Base-by-base conservation (phyloP, 2,329 filamentous ascomycete genomes). In the Amesomyces nigricolor region DNA sequence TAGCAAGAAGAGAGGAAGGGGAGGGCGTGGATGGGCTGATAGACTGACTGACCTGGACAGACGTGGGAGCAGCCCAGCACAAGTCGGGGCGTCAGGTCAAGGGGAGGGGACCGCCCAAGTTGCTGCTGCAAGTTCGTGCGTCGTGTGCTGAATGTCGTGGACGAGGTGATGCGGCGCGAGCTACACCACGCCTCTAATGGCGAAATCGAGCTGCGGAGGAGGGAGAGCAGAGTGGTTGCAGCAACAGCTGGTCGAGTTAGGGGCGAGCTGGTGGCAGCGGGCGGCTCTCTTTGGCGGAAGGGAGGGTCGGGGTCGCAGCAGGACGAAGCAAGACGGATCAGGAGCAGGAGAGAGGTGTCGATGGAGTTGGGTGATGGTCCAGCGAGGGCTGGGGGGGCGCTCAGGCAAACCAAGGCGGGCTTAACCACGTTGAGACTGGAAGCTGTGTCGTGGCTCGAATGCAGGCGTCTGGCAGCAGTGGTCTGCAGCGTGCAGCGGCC, bases 361-460 rank as follows among this genome's bases (percentile, higher is more conserved):
- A 51, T 39, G 56, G 54, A 61, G 54, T 58, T 60, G 58, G 63
- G 58, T 35, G 56, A 58, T 40, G 54, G 42, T 30, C 54, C 56
- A 53, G 59, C 58, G 55, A 61, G 57, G 58, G 57, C 53, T 62
- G 59, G 61, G 50, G 50, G 50, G 44, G 51, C 54, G 60, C 57
- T 62, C 61, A 59, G 59, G 61, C 58, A 61, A 58, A 58, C 56
- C 61, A 60, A 63, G 59, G 52, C 63, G 60, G 62, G 64, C 65
- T 65, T 66, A 64, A 66, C 66, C 66, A 66, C 67, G 64, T 67
- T 69, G 62, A 67, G 62, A 64, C 63, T 65, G 65, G 65, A 65
- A 62, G 61, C 58, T 64, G 62, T 72, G 70, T 72, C 70, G 70
- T 72, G 70, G 70, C 70, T 72, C 70, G 70, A 72, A 70, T 72